Evolutionary conservation across 2,329 filamentous ascomycete species (phyloP).

Genomic region (Helotiales sp.): DNA sequence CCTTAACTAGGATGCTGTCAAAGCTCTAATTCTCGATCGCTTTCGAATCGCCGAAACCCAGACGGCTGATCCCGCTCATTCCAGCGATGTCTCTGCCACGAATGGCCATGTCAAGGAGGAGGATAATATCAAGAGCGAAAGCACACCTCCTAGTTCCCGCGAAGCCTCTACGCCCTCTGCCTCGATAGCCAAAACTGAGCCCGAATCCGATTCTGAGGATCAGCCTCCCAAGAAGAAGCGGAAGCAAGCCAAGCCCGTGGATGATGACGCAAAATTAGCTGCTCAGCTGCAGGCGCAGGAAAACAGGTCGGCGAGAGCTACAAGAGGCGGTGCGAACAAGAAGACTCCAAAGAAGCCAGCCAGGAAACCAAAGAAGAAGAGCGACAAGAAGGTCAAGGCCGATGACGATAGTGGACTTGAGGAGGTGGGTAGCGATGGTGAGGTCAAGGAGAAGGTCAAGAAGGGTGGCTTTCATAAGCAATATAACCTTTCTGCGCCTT

Average conservation of each 20-base stretch:
- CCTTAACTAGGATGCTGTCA: constrained; percentile 46
- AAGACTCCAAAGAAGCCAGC: constrained; percentile 33
- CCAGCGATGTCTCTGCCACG: constrained; percentile 16
- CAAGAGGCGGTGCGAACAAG: constrained; percentile 67
- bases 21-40: constrained; percentile 54
- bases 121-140: constrained; percentile 20
- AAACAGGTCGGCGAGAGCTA: constrained; percentile 70
- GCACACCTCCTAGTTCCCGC: constrained; percentile 15
- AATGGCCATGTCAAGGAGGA: constrained; percentile 18
- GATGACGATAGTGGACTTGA: constrained; percentile 80
- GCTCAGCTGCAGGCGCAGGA: constrained; percentile 90
- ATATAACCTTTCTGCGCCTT: constrained; percentile 69
- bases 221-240: constrained; percentile 55
- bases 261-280: constrained; percentile 84
- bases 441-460: constrained; percentile 60
- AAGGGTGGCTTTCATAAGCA: constrained; percentile 93
- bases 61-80: constrained; percentile 7
- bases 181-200: constrained; percentile 6
- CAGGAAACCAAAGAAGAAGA: constrained; percentile 58
- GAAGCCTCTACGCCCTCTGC: constrained; percentile 2
- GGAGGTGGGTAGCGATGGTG: constrained; percentile 59
- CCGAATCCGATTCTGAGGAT: constrained; percentile 35
- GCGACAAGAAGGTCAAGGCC: constrained; percentile 69
- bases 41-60: constrained; percentile 47
- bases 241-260: constrained; percentile 57